Conservation (phyloP, 1,284 basidiomycete species). For the Anthracocystis walkeri region DNA sequence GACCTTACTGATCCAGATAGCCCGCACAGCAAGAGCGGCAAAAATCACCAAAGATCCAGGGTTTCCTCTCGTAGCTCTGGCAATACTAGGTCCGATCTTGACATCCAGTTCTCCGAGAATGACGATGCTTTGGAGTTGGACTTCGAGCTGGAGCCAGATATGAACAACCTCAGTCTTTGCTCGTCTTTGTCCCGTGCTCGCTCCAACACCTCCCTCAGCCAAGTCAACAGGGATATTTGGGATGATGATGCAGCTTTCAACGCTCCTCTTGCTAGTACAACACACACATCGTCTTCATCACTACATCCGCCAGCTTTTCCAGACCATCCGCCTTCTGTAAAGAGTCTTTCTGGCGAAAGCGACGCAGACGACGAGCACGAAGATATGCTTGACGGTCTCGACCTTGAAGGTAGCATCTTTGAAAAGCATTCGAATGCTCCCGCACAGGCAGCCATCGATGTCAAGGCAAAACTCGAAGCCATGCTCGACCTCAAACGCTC, state of each 20-base stretch:
- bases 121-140: slow-evolving; percentile 43
- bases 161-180: slow-evolving; percentile 50
- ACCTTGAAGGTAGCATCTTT: slow-evolving; percentile 53
- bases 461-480: slow-evolving; percentile 46
- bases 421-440: slow-evolving; percentile 8
- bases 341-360: slow-evolving; percentile 42
- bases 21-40: slow-evolving; percentile 30
- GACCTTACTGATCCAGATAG: slow-evolving; percentile 55
- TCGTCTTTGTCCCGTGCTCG: slow-evolving; percentile 45
- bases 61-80: slow-evolving; percentile 30
- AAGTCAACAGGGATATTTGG: slow-evolving; percentile 42
- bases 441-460: slow-evolving; percentile 5
- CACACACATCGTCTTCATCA: slow-evolving; percentile 24
- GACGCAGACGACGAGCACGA: slow-evolving; percentile 60
- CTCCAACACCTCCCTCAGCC: slow-evolving; percentile 40
- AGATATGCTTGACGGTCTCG: slow-evolving; percentile 53
- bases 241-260: slow-evolving; percentile 25
- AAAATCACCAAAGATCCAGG: slow-evolving; percentile 13
- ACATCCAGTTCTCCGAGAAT: slow-evolving; percentile 21
- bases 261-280: slow-evolving; percentile 16
- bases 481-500: slow-evolving; percentile 52
- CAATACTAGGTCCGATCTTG: slow-evolving; percentile 35
- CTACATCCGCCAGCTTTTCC: slow-evolving; percentile 22
- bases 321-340: slow-evolving; percentile 17
- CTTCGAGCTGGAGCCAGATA: slow-evolving; percentile 50